These are phyloP conservation scores for Ramalina peruviana DNA, from an alignment of 495 filamentous ascomycete species.

Conservation along the genomic window DNA sequence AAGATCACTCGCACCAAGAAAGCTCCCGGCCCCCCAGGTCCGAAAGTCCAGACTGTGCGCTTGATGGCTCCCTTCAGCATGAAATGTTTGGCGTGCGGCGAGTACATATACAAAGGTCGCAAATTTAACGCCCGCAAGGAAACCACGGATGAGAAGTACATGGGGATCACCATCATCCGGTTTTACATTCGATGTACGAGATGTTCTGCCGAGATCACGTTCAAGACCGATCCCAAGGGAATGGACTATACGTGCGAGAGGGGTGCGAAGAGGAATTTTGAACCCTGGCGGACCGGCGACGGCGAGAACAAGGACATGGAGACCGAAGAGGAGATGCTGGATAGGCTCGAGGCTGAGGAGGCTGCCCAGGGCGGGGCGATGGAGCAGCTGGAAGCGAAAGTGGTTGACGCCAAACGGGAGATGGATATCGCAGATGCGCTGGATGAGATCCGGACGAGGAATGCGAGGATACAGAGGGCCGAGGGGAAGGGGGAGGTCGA, in stretches of 20 bases:
- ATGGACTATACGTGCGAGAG: conserved; percentile 82
- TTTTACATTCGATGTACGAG: conserved; percentile 94
- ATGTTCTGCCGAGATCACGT: conserved; percentile 81
- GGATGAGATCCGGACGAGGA: conserved; percentile 85
- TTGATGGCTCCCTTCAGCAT: conserved; percentile 95
- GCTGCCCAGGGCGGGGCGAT: conserved; percentile 53
- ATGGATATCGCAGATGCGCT: conserved; percentile 95
- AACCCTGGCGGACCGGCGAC: conserved; percentile 60
- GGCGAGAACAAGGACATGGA: conserved; percentile 43
- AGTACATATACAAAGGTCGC: conserved; percentile 92
- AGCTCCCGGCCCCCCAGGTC: conserved; percentile 49
- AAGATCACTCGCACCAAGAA: conserved; percentile 56
- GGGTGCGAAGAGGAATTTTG: conserved; percentile 86
- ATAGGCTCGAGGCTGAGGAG: conserved; percentile 67
- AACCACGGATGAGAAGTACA: conserved; percentile 83
- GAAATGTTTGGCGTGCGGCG: conserved; percentile 81
- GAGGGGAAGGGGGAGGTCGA: conserved; percentile 42
- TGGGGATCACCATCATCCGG: conserved; percentile 74
- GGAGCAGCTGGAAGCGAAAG: conserved; percentile 70
- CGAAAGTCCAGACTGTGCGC: conserved; percentile 79
- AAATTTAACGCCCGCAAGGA: conserved; percentile 98
- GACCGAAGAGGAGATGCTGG: conserved; percentile 77
- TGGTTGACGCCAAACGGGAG: conserved; percentile 83
- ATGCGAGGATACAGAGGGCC: conserved; percentile 70
- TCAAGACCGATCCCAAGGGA: conserved; percentile 87